Conservation (phyloP, 2,329 filamentous ascomycete species). For the Microsporum canis region DNA sequence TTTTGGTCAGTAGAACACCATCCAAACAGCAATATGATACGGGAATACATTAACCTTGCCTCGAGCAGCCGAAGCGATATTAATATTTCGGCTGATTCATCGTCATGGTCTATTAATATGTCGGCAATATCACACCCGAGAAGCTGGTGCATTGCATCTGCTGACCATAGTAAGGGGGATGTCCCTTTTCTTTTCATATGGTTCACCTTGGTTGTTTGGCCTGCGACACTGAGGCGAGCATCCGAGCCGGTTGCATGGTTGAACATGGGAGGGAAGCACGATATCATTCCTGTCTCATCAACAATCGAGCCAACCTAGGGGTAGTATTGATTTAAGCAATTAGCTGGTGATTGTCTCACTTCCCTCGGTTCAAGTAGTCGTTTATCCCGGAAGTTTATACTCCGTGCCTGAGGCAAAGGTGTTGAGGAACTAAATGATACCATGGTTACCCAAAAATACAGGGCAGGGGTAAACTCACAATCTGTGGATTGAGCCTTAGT, state of each 20-base stretch:
- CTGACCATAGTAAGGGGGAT: constrained; percentile 37
- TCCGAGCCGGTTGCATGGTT: constrained; percentile 21
- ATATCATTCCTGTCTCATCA: constrained; percentile 38
- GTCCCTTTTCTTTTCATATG: constrained; percentile 11
- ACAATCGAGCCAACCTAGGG: constrained; percentile 13
- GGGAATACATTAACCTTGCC: constrained; percentile 9
- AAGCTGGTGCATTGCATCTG: constrained; percentile 37
- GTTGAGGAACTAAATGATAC: not conserved
- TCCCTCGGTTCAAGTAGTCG: not conserved
- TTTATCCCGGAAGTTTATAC: not conserved
- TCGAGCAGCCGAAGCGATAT: constrained; percentile 5
- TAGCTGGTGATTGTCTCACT: not conserved
- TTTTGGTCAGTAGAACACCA: constrained; percentile 8
- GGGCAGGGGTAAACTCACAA: constrained; percentile 8
- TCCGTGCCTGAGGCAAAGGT: not conserved
- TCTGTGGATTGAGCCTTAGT: constrained; percentile 13
- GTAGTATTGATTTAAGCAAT: not conserved
- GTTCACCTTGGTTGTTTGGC: not conserved
- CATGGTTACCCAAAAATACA: not conserved
- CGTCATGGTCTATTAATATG: constrained; percentile 15
- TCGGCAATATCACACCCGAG: constrained; percentile 34
- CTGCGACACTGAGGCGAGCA: constrained; percentile 23
- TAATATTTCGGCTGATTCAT: not conserved
- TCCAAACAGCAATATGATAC: constrained; percentile 13
- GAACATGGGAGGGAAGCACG: constrained; percentile 5